Conservation (phyloP, 2,329 filamentous ascomycete genomes). For the Diplodia intermedia region DNA sequence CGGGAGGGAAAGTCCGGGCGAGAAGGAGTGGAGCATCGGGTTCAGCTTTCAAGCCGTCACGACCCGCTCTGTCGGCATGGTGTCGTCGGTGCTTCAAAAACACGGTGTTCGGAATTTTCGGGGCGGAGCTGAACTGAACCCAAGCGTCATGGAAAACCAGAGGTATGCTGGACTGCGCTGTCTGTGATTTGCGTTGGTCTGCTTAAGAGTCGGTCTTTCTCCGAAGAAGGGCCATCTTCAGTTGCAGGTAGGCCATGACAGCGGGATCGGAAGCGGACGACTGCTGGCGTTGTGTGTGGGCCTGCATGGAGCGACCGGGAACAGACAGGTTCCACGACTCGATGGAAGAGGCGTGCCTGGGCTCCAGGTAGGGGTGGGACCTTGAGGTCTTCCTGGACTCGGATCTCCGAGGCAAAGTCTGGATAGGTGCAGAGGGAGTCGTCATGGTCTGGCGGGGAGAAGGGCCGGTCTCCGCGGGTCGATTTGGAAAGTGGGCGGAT, state of each 20-base stretch:
- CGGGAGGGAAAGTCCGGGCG: not conserved
- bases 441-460: slow-evolving; percentile 58
- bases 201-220: slow-evolving; percentile 20
- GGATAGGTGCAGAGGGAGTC: slow-evolving; percentile 72
- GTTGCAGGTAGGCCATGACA: slow-evolving; percentile 31
- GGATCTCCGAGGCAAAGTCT: slow-evolving; percentile 40
- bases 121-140: not conserved
- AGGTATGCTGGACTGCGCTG: not conserved
- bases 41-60: not conserved
- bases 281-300: slow-evolving; percentile 23
- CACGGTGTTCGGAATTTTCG: not conserved
- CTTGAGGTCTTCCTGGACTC: not conserved
- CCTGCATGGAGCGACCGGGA: slow-evolving; percentile 33
- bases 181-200: not conserved
- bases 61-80: not conserved
- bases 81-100: slow-evolving; percentile 6
- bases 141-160: not conserved
- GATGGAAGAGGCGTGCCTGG: slow-evolving; percentile 30
- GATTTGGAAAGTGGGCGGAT: not conserved
- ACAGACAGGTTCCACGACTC: slow-evolving; percentile 34
- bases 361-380: slow-evolving; percentile 29
- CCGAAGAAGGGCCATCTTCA: slow-evolving; percentile 33
- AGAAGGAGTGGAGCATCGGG: not conserved
- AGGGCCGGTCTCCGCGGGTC: not conserved
- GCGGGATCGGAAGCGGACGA: slow-evolving; percentile 29